These are phyloP conservation scores for Ettlia oleoabundans DNA, from an alignment of 139 green algal genomes.

Conservation along the genomic window DNA sequence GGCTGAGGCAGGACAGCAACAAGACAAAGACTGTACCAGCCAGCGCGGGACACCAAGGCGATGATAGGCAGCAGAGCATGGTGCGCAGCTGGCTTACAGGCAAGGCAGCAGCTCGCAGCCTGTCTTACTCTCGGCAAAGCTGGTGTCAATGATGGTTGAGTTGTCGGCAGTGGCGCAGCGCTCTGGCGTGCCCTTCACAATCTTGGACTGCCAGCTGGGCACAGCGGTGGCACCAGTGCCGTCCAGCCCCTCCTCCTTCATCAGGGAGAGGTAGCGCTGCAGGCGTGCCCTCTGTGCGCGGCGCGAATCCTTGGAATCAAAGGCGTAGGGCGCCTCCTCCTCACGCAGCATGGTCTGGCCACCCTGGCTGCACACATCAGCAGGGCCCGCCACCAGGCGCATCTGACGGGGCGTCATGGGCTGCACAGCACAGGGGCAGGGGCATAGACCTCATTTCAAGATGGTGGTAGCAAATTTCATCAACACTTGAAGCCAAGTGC, in stretches of 20 bases:
- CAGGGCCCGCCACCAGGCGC: neutral
- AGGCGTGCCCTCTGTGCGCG: neutral
- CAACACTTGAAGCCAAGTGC: too few relatives aligned
- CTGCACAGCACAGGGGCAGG: too few relatives aligned
- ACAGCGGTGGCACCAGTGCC: neutral
- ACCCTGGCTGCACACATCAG: conserved; percentile 37
- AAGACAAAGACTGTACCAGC: neutral
- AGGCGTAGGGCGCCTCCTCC: conserved; percentile 46
- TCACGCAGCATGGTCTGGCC: conserved; percentile 40
- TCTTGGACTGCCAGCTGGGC: conserved; percentile 3
- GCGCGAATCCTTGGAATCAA: conserved; percentile 27
- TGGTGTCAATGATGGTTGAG: conserved; percentile 4
- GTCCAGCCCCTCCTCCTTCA: neutral
- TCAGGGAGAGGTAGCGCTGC: conserved; percentile 10
- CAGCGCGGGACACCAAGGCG: neutral
- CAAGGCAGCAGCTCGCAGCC: neutral
- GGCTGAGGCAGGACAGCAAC: neutral
- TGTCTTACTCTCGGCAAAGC: neutral
- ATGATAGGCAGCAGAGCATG: too few relatives aligned
- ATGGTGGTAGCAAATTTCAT: too few relatives aligned
- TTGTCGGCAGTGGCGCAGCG: neutral
- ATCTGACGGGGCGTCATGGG: conserved; percentile 32
- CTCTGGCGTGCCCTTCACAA: conserved; percentile 3
- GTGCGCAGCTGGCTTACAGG: neutral
- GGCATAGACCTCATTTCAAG: too few relatives aligned